Conservation (phyloP, 257 asterid species). For the Perilla frutescens region DNA sequence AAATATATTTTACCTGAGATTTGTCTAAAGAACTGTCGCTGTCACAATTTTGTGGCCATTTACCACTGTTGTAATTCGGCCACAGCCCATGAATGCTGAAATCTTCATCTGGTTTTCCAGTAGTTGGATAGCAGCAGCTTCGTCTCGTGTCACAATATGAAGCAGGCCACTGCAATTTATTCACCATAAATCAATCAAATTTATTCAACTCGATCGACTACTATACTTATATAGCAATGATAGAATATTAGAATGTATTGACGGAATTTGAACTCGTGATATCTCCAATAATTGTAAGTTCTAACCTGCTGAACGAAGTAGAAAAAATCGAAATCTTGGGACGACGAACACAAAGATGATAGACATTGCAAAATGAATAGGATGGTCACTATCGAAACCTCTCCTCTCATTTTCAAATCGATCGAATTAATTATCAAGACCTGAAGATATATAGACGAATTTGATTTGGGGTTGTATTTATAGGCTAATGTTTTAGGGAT, state of each 20-base stretch:
- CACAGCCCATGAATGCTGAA: constrained; percentile 87
- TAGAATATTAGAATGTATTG: background rate
- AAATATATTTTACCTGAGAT: constrained; percentile 52
- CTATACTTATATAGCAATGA: too few species aligned
- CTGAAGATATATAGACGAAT: background rate
- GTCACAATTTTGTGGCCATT: constrained; percentile 74
- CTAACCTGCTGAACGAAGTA: constrained; percentile 75
- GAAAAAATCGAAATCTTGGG: constrained; percentile 73
- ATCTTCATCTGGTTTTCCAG: constrained; percentile 73
- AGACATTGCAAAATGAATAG: constrained; percentile 44
- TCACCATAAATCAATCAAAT: background rate
- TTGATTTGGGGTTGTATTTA: constrained; percentile 22
- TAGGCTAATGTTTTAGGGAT: background rate
- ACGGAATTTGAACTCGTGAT: background rate
- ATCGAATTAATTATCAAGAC: background rate
- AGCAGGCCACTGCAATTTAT: constrained; percentile 67
- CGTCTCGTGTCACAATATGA: constrained; percentile 67
- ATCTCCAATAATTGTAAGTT: background rate
- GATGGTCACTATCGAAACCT: constrained; percentile 31
- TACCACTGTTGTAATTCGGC: constrained; percentile 70
- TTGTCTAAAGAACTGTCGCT: constrained; percentile 45
- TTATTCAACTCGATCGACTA: too few species aligned
- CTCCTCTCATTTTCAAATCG: constrained; percentile 21
- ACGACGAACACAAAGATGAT: constrained; percentile 39
- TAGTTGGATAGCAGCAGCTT: constrained; percentile 75